Evolutionary conservation across 1,139 yeast species (phyloP), one percentile per base, ranked within the genome.

Genomic region (Eremothecium gossypii): DNA sequence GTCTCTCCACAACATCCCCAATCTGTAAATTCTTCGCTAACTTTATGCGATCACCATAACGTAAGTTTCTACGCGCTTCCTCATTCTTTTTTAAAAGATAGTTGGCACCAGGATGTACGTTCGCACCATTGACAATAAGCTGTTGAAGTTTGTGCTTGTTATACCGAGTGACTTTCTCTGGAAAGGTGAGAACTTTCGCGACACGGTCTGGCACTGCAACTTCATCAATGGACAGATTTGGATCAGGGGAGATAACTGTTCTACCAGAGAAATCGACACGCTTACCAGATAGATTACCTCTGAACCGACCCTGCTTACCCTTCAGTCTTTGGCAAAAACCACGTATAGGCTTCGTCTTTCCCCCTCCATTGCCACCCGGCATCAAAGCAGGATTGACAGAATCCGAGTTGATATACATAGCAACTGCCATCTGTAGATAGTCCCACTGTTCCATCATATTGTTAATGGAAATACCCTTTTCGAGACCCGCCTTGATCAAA

Each of bases 371-470:
- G 13, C 72, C 66, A 14, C 79, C 76, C 7, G 85, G 84, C 48
- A 80, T 64, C 61, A 80, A 71, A 2, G 87, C 80, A 4, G 91
- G 89, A 43, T 81, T 79, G n/a, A 87, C 91, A 34, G 95, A 82
- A 64, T 93, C 99, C 1, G 96, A 86, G 61, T 93, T 93, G 54
- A 93, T 91, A 63, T 93, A 93, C 85, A 93, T 84, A 35, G 98
- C 99, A 42, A 93, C 89, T 1, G 96, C 85, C 45, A 91, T 70
- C 64, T 93, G 98, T 51, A 93, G 68, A 60, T 85, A 91, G 58
- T 93, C 99, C 99, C 99, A 93, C 58, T 91, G 97, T 59, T 91
- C 98, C 96, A 91, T 87, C 63, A 93, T 71, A 54, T 86, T 84
- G 49, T 85, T 83, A 55, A 93, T 79, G 9, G 96, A 78, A 51